Evolutionary conservation across 2,329 filamentous ascomycete genomes (phyloP).

Genomic region (Aspergillus tamarii): DNA sequence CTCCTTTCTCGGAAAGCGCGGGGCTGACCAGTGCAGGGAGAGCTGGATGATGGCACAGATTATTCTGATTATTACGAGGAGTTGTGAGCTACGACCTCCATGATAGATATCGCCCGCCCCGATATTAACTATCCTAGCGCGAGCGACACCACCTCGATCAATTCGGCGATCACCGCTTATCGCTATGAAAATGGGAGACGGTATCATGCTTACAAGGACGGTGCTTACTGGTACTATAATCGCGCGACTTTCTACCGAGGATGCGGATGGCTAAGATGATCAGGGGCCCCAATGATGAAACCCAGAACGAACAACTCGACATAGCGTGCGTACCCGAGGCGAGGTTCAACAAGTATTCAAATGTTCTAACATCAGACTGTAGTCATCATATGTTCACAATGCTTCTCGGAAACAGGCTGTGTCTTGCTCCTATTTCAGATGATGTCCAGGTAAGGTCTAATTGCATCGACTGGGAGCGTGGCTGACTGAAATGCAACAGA

Average conservation of each 20-base stretch:
- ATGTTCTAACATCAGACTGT: neutral
- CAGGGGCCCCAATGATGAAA: constrained; percentile 31
- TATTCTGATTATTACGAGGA: constrained; percentile 23
- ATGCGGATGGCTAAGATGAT: constrained; percentile 3
- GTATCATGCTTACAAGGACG: constrained; percentile 36
- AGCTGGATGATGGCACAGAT: constrained; percentile 9
- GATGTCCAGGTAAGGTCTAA: constrained; percentile 19
- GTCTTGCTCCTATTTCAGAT: constrained; percentile 22
- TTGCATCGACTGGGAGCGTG: neutral
- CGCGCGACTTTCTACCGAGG: neutral
- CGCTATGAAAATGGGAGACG: constrained; percentile 35
- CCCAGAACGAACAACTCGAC: constrained; percentile 28
- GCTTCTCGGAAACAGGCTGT: constrained; percentile 26
- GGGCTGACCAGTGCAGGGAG: constrained; percentile 8
- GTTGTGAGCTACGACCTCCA: constrained; percentile 16
- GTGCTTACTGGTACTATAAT: constrained; percentile 28
- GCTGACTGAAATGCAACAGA: constrained; percentile 9
- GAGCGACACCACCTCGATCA: constrained; percentile 24
- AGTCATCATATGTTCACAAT: constrained; percentile 31
- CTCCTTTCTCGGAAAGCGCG: neutral
- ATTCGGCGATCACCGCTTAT: constrained; percentile 28
- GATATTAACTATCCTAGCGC: constrained; percentile 10
- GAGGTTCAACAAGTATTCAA: no score
- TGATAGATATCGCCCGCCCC: neutral
- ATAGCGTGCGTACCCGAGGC: constrained; percentile 21